Conservation (phyloP, 2,329 filamentous ascomycete genomes). For the Stagonosporopsis tanaceti region DNA sequence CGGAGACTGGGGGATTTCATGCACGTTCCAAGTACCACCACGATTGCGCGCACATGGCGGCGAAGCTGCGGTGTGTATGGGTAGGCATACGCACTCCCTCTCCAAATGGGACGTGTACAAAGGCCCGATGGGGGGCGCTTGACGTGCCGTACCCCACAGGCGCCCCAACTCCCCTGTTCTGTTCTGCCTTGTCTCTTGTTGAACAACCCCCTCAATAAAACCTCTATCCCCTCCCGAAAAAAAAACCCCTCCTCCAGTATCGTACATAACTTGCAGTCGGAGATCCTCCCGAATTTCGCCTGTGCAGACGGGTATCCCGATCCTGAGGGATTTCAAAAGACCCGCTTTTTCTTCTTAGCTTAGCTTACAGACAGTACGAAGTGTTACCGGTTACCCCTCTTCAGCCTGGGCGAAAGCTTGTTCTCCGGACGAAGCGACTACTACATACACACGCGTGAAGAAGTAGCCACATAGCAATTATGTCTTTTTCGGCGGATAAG, state of each 20-base stretch:
- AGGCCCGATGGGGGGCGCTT: conserved; percentile 10
- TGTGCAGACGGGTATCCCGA: no score
- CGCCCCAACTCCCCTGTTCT: background rate
- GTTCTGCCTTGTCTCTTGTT: background rate
- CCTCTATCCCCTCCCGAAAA: no score
- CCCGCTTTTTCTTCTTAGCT: conserved; percentile 10
- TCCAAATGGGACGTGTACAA: background rate
- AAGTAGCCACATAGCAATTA: conserved; percentile 15
- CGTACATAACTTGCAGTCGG: no score
- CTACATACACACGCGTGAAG: background rate
- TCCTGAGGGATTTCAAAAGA: no score
- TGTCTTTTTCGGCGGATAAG: conserved; percentile 49
- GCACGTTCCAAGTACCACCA: background rate
- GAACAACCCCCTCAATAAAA: no score
- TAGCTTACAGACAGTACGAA: no score
- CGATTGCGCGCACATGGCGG: conserved; percentile 10
- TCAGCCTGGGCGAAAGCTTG: conserved; percentile 20
- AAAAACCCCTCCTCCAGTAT: no score
- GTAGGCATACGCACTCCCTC: background rate
- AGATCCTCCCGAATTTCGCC: no score
- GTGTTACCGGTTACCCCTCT: background rate
- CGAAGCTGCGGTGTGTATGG: conserved; percentile 19
- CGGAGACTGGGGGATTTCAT: conserved; percentile 2
- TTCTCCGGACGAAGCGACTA: background rate
- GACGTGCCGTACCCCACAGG: no score